phyloP scores from a whole-genome alignment of 1,139 yeast genomes.

The Oligophagozyma castellii region DNA sequence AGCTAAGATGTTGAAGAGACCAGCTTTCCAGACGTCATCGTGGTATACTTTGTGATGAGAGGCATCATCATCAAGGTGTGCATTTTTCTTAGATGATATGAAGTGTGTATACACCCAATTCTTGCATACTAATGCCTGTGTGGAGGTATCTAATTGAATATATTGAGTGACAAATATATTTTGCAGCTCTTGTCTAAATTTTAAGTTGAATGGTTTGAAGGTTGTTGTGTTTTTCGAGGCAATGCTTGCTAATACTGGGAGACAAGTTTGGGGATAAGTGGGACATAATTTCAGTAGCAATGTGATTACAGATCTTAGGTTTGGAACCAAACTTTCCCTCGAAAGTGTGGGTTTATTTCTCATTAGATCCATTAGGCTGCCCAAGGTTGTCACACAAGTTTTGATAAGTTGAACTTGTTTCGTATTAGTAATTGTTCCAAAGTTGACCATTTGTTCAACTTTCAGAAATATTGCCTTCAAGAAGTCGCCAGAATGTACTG shows the following conservation, averaged over 20 bases:
- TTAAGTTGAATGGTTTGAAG: conserved; percentile 63
- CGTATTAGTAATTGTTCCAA: conserved; percentile 14
- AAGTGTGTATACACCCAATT: conserved; percentile 51
- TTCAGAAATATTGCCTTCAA: conserved; percentile 44
- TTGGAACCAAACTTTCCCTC: conserved; percentile 74
- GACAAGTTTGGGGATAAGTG: conserved; percentile 27
- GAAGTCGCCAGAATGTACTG: conserved; percentile 41
- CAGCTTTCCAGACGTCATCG: conserved; percentile 35
- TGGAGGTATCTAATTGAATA: conserved; percentile 26
- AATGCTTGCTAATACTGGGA: conserved; percentile 38
- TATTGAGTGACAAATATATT: conserved; percentile 26
- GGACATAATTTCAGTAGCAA: conserved; percentile 32
- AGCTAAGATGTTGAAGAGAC: conserved; percentile 27
- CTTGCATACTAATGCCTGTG: conserved; percentile 33
- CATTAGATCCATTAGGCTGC: conserved; percentile 38
- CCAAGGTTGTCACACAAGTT: conserved; percentile 37
- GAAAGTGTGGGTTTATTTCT: conserved; percentile 76
- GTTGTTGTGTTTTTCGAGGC: conserved; percentile 59
- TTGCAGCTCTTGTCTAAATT: conserved; percentile 37
- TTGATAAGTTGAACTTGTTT: conserved; percentile 28
- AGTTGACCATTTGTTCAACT: conserved; percentile 28
- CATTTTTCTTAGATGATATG: conserved; percentile 36
- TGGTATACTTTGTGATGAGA: conserved; percentile 23
- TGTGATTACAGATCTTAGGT: conserved; percentile 48
- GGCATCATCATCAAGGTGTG: conserved; percentile 26